Evolutionary conservation across 176 grass and related monocot genomes (phyloP).

Genomic region (Paspalum notatum): DNA sequence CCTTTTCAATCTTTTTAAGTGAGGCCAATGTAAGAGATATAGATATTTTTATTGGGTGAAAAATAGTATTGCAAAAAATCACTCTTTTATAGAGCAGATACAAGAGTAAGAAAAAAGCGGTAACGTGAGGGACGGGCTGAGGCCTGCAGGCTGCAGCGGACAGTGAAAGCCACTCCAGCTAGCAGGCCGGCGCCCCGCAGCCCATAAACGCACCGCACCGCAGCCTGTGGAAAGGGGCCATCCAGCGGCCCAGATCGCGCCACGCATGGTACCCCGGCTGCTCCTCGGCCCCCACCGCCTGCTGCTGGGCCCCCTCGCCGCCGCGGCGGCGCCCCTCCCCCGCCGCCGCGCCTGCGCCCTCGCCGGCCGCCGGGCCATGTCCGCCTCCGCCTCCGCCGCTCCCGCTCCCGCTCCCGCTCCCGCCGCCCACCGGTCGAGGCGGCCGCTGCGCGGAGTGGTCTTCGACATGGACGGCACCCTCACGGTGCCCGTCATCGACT

Average conservation of each 20-base stretch:
- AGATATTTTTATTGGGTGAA: too few species aligned
- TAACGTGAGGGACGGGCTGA: too few species aligned
- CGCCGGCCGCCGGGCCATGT: conserved; percentile 42
- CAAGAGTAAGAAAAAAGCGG: too few species aligned
- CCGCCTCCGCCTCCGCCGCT: conserved; percentile 10
- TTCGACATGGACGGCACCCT: conserved; percentile 99
- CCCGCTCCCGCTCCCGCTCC: neutral
- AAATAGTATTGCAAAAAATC: too few species aligned
- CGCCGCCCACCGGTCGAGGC: neutral
- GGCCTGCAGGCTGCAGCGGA: too few species aligned
- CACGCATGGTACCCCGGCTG: conserved; percentile 48
- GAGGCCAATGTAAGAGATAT: too few species aligned
- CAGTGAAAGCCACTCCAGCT: neutral
- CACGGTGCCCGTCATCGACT: conserved; percentile 94
- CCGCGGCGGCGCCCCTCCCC: conserved; percentile 12
- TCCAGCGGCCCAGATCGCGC: conserved; percentile 27
- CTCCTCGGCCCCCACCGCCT: conserved; percentile 35
- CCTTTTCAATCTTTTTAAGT: too few species aligned
- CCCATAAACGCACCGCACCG: neutral
- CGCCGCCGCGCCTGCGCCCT: conserved; percentile 5
- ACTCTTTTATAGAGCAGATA: too few species aligned
- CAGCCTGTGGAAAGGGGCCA: neutral
- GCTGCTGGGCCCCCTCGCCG: conserved; percentile 36
- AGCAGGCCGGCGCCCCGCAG: neutral
- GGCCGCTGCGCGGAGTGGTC: conserved; percentile 66